These are phyloP conservation scores for Russula virescens DNA, from an alignment of 768 basidiomycete genomes.

Conservation along the genomic window DNA sequence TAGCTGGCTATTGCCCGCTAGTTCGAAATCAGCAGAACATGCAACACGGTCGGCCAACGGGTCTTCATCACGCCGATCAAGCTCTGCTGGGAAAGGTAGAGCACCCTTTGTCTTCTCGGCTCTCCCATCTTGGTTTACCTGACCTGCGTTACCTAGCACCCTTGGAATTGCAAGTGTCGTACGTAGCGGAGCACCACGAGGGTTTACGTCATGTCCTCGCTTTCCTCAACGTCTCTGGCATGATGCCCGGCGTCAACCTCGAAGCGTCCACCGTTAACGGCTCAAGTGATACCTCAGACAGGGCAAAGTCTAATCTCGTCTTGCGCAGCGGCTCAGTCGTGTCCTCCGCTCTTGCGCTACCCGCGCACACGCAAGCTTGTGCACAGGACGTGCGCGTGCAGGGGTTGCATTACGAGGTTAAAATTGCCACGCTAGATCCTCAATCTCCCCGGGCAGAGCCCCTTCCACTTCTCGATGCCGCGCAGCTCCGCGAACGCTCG, in stretches of 20 bases:
- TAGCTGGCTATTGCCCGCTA: slow-evolving; percentile 29
- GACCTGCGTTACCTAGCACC: neutral
- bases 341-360: slow-evolving; percentile 52
- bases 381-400: slow-evolving; percentile 53
- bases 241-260: slow-evolving; percentile 45
- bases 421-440: slow-evolving; percentile 41
- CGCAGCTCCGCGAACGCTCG: slow-evolving; percentile 47
- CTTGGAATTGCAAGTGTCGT: slow-evolving; percentile 37
- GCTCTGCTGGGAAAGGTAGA: slow-evolving; percentile 30
- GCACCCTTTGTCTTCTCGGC: neutral
- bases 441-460: slow-evolving; percentile 24
- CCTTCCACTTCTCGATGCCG: slow-evolving; percentile 60
- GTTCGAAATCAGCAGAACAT: slow-evolving; percentile 23
- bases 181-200: slow-evolving; percentile 78
- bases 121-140: neutral
- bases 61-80: slow-evolving; percentile 26
- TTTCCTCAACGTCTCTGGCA: slow-evolving; percentile 55
- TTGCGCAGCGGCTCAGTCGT: slow-evolving; percentile 54
- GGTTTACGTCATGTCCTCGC: slow-evolving; percentile 75
- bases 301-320: slow-evolving; percentile 38
- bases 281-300: slow-evolving; percentile 26
- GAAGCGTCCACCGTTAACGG: slow-evolving; percentile 62
- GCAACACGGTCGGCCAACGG: slow-evolving; percentile 22
- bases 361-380: slow-evolving; percentile 52
- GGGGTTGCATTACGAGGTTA: slow-evolving; percentile 63